These are phyloP conservation scores for Apium graveolens DNA, from an alignment of 129 eudicot genomes.

Conservation along the genomic window DNA sequence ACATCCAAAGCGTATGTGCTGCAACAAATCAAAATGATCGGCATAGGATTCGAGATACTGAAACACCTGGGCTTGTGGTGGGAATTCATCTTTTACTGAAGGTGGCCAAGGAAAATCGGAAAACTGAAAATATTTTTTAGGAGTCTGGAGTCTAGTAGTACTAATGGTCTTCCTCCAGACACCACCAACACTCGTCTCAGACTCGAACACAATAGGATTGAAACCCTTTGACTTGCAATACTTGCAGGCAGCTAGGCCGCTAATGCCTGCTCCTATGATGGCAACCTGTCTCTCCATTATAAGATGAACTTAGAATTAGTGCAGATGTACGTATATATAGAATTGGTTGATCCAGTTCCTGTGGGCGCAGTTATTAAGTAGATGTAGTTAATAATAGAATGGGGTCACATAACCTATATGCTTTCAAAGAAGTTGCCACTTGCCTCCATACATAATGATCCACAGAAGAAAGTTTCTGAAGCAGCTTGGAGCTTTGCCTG, in stretches of 20 bases:
- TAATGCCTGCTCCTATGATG: slow-evolving; percentile 56
- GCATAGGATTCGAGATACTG: slow-evolving; percentile 56
- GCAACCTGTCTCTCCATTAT: slow-evolving; percentile 13
- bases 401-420: not conserved
- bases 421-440: too few relatives aligned
- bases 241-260: slow-evolving; percentile 65
- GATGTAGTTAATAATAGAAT: too few relatives aligned
- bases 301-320: not conserved
- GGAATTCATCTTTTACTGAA: slow-evolving; percentile 32
- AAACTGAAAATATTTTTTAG: slow-evolving; percentile 40
- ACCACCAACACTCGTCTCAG: slow-evolving; percentile 39
- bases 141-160: slow-evolving; percentile 48
- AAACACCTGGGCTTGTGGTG: slow-evolving; percentile 29
- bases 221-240: slow-evolving; percentile 45
- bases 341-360: not conserved
- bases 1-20: slow-evolving; percentile 34
- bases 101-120: slow-evolving; percentile 73
- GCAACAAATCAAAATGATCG: slow-evolving; percentile 33
- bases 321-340: not conserved
- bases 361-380: too few relatives aligned
- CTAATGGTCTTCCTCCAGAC: slow-evolving; percentile 49
- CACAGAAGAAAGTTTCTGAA: too few relatives aligned
- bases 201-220: slow-evolving; percentile 50
- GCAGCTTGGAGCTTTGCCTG: too few relatives aligned
- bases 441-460: too few relatives aligned